A percentile compares a stretch with the other conserved stretches of the same genome.
phyloP scores from a whole-genome alignment of 345 rosid species.

The thale cress (Arabidopsis thaliana) region TAIR10.1 NC_003075.7:1219501-1220000 shows the following conservation, averaged over 20 bases:
- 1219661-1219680: slow-evolving; percentile 6
- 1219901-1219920: slow-evolving; percentile 46
- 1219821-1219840: background rate
- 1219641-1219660: background rate
- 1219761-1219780: slow-evolving; percentile 2
- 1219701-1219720: background rate
- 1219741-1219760: background rate
- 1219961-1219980: slow-evolving; percentile 1
- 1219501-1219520: background rate
- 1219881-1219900: slow-evolving; percentile 69
- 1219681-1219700: background rate
- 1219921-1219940: slow-evolving; percentile 69
- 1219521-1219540: slow-evolving; percentile 1
- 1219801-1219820: slow-evolving; percentile 7
- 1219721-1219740: slow-evolving; percentile 12
- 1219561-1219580: background rate
- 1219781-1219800: slow-evolving; percentile 15
- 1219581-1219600: background rate
- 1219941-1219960: slow-evolving; percentile 79
- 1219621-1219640: background rate
- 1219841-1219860: slow-evolving; percentile 37
- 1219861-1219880: slow-evolving; percentile 53
- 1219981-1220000: slow-evolving; percentile 3
- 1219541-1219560: background rate
- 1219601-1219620: background rate